These are phyloP conservation scores for Backusella circina DNA, from an alignment of 192 early-diverging fungal species.

Conservation along the genomic window DNA sequence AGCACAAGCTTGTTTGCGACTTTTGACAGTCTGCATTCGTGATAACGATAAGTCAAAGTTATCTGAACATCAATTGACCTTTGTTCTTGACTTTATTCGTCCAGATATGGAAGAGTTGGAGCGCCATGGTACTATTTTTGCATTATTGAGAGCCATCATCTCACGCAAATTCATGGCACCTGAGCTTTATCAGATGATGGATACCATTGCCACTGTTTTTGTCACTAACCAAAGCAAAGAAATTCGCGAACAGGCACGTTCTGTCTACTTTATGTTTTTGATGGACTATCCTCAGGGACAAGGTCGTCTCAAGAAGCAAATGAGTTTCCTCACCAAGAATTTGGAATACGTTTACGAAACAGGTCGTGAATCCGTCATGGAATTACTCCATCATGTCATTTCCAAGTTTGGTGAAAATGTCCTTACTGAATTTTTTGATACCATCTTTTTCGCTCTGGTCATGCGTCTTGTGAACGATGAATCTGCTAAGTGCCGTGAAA, in stretches of 20 bases:
- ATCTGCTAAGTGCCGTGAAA: slow-evolving; percentile 86
- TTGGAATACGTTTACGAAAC: slow-evolving; percentile 88
- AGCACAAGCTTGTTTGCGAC: slow-evolving; percentile 77
- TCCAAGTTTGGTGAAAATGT: slow-evolving; percentile 76
- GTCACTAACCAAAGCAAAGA: slow-evolving; percentile 79
- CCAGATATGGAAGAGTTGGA: slow-evolving; percentile 91
- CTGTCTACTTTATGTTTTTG: slow-evolving; percentile 84
- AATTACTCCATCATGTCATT: slow-evolving; percentile 79
- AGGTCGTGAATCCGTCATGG: slow-evolving; percentile 88
- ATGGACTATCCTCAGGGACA: slow-evolving; percentile 94
- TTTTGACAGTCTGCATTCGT: slow-evolving; percentile 79
- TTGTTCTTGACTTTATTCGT: slow-evolving; percentile 72
- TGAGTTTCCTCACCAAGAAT: slow-evolving; percentile 89
- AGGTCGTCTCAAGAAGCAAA: slow-evolving; percentile 73
- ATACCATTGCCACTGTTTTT: slow-evolving; percentile 75
- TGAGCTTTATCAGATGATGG: slow-evolving; percentile 94
- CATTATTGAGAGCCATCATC: slow-evolving; percentile 84
- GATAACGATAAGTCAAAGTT: slow-evolving; percentile 68
- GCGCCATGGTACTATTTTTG: slow-evolving; percentile 77
- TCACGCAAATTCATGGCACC: slow-evolving; percentile 79
- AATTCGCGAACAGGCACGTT: slow-evolving; percentile 81
- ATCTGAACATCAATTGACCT: slow-evolving; percentile 70
- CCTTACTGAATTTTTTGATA: slow-evolving; percentile 70
- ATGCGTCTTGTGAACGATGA: slow-evolving; percentile 90
- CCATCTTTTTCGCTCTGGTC: slow-evolving; percentile 83